Percentiles rank a stretch among this genome's conserved stretches.
Evolutionary conservation across 768 basidiomycete genomes (phyloP).

Genomic region (Leucosporidium yakuticum): DNA sequence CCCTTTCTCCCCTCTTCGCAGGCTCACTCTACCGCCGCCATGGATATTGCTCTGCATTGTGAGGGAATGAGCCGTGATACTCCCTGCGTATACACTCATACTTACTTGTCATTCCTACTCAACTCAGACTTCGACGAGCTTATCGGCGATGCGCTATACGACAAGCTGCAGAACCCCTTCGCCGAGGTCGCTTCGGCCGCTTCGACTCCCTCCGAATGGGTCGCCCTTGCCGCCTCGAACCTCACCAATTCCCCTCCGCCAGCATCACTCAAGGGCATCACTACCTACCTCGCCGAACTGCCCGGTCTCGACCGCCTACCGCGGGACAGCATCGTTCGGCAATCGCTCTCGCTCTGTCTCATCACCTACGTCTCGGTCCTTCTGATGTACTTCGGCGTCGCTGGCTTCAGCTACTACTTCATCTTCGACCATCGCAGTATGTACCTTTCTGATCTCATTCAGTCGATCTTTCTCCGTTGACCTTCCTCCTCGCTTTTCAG

Average conservation of each 20-base stretch:
- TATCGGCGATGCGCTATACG: slow-evolving; percentile 33
- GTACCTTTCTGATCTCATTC: too few relatives aligned
- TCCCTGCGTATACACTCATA: too few relatives aligned
- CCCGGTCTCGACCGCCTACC: slow-evolving; percentile 13
- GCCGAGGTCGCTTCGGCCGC: not conserved
- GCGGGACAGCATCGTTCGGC: slow-evolving; percentile 48
- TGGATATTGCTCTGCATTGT: slow-evolving; percentile 5
- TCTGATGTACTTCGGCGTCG: slow-evolving; percentile 80
- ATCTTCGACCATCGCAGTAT: slow-evolving; percentile 89
- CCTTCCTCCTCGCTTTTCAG: not conserved
- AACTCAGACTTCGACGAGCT: slow-evolving; percentile 32
- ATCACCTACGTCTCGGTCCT: slow-evolving; percentile 77
- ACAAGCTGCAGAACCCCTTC: slow-evolving; percentile 24
- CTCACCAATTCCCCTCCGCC: not conserved
- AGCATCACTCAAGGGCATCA: not conserved
- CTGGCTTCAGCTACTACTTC: slow-evolving; percentile 69
- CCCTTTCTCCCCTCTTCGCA: not conserved
- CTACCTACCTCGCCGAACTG: slow-evolving; percentile 13
- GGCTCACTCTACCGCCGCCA: not conserved
- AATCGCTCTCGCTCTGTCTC: slow-evolving; percentile 61
- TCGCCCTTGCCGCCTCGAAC: slow-evolving; percentile 16
- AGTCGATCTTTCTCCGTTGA: slow-evolving; percentile 3
- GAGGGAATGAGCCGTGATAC: too few relatives aligned
- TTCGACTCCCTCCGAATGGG: too few relatives aligned
- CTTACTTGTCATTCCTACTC: too few relatives aligned